These are phyloP conservation scores for Cytospora piceae DNA, from an alignment of 2,329 filamentous ascomycete genomes.

Conservation along the genomic window DNA sequence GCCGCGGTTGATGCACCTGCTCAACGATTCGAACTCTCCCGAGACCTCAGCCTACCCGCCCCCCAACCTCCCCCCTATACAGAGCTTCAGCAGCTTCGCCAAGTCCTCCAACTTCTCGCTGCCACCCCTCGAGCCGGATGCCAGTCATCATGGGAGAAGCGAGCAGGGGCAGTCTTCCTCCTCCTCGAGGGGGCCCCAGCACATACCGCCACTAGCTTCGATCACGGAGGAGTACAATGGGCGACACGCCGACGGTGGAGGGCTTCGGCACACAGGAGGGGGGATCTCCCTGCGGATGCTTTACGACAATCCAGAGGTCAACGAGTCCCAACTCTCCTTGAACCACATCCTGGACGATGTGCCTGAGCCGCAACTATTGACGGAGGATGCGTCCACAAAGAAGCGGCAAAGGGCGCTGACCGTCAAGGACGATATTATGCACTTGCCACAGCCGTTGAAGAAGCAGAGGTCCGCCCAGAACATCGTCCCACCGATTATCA, in stretches of 20 bases:
- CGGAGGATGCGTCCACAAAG: conserved; percentile 51
- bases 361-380: conserved; percentile 38
- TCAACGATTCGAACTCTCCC: conserved; percentile 59
- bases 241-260: conserved; percentile 23
- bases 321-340: conserved; percentile 48
- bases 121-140: conserved; percentile 57
- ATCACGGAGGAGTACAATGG: conserved; percentile 30
- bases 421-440: conserved; percentile 64
- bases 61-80: conserved; percentile 59
- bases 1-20: conserved; percentile 67
- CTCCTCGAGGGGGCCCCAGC: conserved; percentile 33
- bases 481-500: conserved; percentile 65
- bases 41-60: conserved; percentile 43
- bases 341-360: conserved; percentile 52
- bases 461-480: conserved; percentile 63
- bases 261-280: conserved; percentile 26
- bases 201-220: conserved; percentile 35
- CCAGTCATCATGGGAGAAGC: conserved; percentile 40
- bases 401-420: conserved; percentile 55
- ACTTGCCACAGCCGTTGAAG: conserved; percentile 66
- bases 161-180: conserved; percentile 41
- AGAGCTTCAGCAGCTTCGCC: conserved; percentile 48
- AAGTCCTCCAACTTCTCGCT: conserved; percentile 50
- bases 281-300: conserved; percentile 44
- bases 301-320: conserved; percentile 44